Evolutionary conservation across 2,329 filamentous ascomycete species (phyloP), one percentile per base, ranked within the genome.

Genomic region (Sporothrix protearum): DNA sequence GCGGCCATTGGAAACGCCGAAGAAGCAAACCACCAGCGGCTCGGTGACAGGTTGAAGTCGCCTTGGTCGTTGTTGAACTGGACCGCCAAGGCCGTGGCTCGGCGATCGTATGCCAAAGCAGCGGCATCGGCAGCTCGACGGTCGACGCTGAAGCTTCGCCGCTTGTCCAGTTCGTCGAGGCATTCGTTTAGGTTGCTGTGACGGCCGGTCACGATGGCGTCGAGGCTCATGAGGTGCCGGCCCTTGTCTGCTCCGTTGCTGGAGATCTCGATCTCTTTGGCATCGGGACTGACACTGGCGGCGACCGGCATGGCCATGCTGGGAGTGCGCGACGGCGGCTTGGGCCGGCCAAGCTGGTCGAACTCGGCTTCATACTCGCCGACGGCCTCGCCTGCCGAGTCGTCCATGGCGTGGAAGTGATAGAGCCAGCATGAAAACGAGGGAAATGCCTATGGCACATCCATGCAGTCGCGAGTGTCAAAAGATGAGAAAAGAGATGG

Each of bases 1-100:
- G 94, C 93, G 12, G 96, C 86, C 78, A 97, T 88, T 42, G 92
- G 92, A 74, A 94, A 89, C 10, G 86, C 87, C 0, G 88, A 87
- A 2, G 87, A 88, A 33, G 87, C 85, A 76, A 89, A 85, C 87
- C 87, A 90, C 87, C 87, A 90, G 25, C 86, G 86, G 71, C 86
- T 88, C 36, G 73, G 68, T 49, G 68, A n/a, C 16, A 57, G 2
- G 22, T 69, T 33, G 49, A 25, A 22, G 19, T 61, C n/a, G n/a
- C 25, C 25, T 9, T 68, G 7, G n/a, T 68, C 16, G 61, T 33
- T n/a, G 16, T 45, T 30, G 3, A 42, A 55, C 7, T 22, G 28
- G 25, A 8, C 49, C 4, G 25, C 30, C 25, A 39, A 42, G 9
- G 28, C 57, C 12, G 42, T 53, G 28, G 68, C 68, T 10, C 42